Evolutionary conservation across 345 rosid species (phyloP), one percentile per base, ranked within the genome.

Genomic region (rapeseed (Brassica napus)): DNA sequence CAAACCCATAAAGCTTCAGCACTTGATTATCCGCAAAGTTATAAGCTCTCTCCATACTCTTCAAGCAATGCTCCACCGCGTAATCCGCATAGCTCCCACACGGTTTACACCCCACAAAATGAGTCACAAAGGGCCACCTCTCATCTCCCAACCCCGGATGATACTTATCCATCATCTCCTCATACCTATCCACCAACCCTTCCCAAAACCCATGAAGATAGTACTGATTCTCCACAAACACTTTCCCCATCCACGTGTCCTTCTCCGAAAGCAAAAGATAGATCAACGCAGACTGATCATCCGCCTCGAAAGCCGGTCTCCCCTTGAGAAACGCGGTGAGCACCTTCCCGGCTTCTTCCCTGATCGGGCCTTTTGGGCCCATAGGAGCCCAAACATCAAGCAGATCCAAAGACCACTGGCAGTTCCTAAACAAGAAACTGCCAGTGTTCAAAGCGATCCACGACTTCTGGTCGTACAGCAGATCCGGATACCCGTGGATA

Each of bases 371-470:
- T 84, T 94, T 92, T 0, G 97, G 97, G 21, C 97, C 97, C 97
- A 89, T 92, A 0, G 98, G 97, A 12, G 97, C 97, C 98, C 97
- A 94, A 3, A 89, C 88, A 87, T 92, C 95, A 24, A 94, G 91
- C 86, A 94, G 78, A 85, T 94, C 97, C 84, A 94, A 85, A 5
- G 97, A 89, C 97, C 98, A 94, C 65, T 94, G 95, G 23, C 95
- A 92, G 74, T 94, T 94, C 85, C 97, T 84, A 62, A 94, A 90
- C 84, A 92, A 81, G 80, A 94, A 94, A 73, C 97, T 92, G 6
- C 98, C 97, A 0, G 97, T 94, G 64, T 92, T 94, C 97, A 94
- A 80, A 5, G 98, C 97, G 73, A 94, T 92, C 98, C 97, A 94
- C 0, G 92, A 88, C 87, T 91, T 94, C 82, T 94, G 94, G 57